Conservation (phyloP, 2,329 filamentous ascomycete species). For the Botrytis squamosa region DNA sequence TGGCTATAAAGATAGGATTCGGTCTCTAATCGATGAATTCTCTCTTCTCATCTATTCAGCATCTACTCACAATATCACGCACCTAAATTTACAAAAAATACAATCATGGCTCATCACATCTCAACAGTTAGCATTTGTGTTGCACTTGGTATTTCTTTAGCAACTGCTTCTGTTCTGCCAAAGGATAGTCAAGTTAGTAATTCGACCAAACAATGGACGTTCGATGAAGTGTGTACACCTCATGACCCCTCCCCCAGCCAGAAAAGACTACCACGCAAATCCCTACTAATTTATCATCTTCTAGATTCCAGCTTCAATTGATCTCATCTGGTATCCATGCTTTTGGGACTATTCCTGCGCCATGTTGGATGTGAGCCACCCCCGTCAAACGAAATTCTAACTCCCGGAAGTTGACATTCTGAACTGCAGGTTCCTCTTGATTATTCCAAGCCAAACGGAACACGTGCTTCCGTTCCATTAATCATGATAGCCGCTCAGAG, state of each 20-base stretch:
- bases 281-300: constrained; percentile 11
- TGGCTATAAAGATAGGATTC: not conserved
- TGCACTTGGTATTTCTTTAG: not conserved
- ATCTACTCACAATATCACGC: not conserved
- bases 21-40: too few species aligned
- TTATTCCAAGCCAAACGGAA: constrained; percentile 20
- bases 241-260: not conserved
- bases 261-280: not conserved
- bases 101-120: not conserved
- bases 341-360: constrained; percentile 20
- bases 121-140: not conserved
- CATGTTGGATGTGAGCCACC: constrained; percentile 20
- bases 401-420: not conserved
- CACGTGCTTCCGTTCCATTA: constrained; percentile 23
- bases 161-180: not conserved
- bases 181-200: not conserved
- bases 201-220: constrained; percentile 15
- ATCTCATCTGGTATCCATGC: constrained; percentile 24
- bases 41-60: not conserved
- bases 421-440: constrained; percentile 27
- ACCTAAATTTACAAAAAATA: not conserved
- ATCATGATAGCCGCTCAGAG: constrained; percentile 24
- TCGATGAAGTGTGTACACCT: not conserved
- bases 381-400: not conserved
- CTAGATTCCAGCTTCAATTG: constrained; percentile 21